These are phyloP conservation scores for Mycena capillaripes DNA, from an alignment of 768 basidiomycete species.

Conservation along the genomic window DNA sequence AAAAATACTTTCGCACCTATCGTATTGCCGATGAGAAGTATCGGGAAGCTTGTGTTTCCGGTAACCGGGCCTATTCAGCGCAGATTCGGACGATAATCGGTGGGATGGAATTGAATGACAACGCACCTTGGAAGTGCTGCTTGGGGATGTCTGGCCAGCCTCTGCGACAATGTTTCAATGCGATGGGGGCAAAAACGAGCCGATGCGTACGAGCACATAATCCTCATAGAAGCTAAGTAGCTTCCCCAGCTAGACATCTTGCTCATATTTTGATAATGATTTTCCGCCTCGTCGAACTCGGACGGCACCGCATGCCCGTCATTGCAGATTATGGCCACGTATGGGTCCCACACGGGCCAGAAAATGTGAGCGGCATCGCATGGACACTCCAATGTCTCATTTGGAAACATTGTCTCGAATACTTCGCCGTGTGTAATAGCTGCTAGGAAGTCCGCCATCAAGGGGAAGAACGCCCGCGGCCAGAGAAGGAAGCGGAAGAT, in stretches of 20 bases:
- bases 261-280: constrained; percentile 28
- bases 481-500: neutral
- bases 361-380: constrained; percentile 2
- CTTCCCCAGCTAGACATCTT: constrained; percentile 40
- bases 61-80: constrained; percentile 47
- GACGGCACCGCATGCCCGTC: constrained; percentile 40
- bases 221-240: constrained; percentile 29
- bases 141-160: constrained; percentile 2
- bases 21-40: constrained; percentile 58
- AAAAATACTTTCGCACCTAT: constrained; percentile 42
- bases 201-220: constrained; percentile 39
- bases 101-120: neutral
- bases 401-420: neutral
- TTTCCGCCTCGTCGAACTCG: constrained; percentile 28
- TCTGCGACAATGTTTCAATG: neutral
- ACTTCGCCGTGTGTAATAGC: neutral
- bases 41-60: constrained; percentile 55
- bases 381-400: neutral
- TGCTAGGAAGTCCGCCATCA: neutral
- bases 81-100: neutral
- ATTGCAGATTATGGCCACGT: constrained; percentile 36
- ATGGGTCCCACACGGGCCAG: constrained; percentile 25
- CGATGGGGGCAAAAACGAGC: neutral
- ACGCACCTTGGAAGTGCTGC: constrained; percentile 6
- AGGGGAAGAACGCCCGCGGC: neutral